phyloP scores from a whole-genome alignment of 73 alveolate species.

The Tetrahymena malaccensis region DNA sequence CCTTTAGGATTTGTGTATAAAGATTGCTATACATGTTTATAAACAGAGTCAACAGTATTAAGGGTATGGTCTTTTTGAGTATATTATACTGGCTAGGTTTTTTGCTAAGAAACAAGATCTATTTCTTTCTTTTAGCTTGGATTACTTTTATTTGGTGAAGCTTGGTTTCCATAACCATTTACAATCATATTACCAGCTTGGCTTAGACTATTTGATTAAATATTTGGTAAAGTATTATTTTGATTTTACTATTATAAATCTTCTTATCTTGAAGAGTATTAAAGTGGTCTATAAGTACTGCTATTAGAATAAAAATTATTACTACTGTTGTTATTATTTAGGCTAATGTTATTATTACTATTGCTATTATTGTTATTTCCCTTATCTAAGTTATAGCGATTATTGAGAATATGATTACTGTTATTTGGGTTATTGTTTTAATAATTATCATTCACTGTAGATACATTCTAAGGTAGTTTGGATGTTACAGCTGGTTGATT shows the following conservation, averaged over 20 bases:
- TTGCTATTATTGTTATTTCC: too few relatives aligned
- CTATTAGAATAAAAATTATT: neutral
- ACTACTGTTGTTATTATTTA: neutral
- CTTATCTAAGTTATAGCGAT: neutral
- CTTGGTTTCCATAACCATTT: neutral
- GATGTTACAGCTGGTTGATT: neutral
- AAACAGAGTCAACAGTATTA: neutral
- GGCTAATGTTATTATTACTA: neutral
- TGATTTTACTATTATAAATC: neutral
- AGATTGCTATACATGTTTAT: neutral
- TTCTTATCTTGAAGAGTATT: neutral
- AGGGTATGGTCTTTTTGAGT: neutral
- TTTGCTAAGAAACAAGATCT: neutral
- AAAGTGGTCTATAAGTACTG: neutral
- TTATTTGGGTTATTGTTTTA: neutral
- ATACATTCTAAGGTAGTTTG: neutral
- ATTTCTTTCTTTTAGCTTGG: neutral
- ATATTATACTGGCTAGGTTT: neutral
- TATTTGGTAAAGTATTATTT: neutral
- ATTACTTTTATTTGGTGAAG: neutral
- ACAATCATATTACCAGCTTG: neutral
- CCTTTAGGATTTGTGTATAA: neutral
- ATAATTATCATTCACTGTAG: neutral
- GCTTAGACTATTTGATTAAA: neutral
- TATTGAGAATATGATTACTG: neutral